These are phyloP conservation scores for Yamadazyma nakazawae DNA, from an alignment of 805 yeast genomes.

Conservation along the genomic window DNA sequence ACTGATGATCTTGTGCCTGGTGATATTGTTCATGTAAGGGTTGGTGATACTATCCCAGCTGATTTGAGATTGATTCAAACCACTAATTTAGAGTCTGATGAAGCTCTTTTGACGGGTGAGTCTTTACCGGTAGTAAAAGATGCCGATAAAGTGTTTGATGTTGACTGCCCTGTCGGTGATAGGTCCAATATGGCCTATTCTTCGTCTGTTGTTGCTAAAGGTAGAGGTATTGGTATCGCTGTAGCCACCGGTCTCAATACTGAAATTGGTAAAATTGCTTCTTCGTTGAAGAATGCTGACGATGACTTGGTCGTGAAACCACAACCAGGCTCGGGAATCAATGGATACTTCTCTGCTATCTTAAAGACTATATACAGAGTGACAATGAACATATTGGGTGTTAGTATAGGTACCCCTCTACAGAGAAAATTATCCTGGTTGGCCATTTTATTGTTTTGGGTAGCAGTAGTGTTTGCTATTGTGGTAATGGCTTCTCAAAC, in stretches of 20 bases:
- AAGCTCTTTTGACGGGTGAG: slow-evolving; percentile 65
- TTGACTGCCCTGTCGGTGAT: slow-evolving; percentile 63
- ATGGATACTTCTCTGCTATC: slow-evolving; percentile 47
- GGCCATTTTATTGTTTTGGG: slow-evolving; percentile 65
- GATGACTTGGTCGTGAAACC: slow-evolving; percentile 39
- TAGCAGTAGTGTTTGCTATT: slow-evolving; percentile 84
- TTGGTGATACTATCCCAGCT: slow-evolving; percentile 77
- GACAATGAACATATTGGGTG: slow-evolving; percentile 69
- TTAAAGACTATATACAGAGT: slow-evolving; percentile 50
- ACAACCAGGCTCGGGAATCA: slow-evolving; percentile 41
- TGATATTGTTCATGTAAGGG: slow-evolving; percentile 58
- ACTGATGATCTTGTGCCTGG: slow-evolving; percentile 72
- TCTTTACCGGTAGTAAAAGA: slow-evolving; percentile 62
- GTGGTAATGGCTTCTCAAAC: slow-evolving; percentile 84
- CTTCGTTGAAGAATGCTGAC: slow-evolving; percentile 44
- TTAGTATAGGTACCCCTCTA: slow-evolving; percentile 77
- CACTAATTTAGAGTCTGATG: slow-evolving; percentile 69
- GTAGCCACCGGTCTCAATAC: slow-evolving; percentile 67
- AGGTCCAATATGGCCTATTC: slow-evolving; percentile 68
- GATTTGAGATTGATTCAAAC: slow-evolving; percentile 58
- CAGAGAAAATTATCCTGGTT: slow-evolving; percentile 72
- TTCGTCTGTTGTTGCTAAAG: slow-evolving; percentile 68
- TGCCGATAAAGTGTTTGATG: slow-evolving; percentile 29
- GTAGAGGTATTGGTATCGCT: slow-evolving; percentile 69
- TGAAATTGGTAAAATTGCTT: slow-evolving; percentile 73